A percentile compares a stretch with the other conserved stretches of the same genome.
These are phyloP conservation scores for Nitzschia inconspicua DNA, from an alignment of 108 stramenopile genomes.

Conservation along the genomic window DNA sequence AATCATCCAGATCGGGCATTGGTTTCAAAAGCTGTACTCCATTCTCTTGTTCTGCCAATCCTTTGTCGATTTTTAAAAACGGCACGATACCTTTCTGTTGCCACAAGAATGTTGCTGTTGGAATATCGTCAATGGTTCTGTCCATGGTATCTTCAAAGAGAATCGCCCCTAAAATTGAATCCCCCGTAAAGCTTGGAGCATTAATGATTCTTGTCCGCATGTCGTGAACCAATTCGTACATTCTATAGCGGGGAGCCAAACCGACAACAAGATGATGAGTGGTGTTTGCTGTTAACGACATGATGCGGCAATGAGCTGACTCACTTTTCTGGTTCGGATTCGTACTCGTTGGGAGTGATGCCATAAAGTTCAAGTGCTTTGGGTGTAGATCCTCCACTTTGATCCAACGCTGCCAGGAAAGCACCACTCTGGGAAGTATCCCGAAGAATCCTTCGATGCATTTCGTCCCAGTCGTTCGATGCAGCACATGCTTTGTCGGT, in stretches of 20 bases:
- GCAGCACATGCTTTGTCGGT: too few relatives aligned
- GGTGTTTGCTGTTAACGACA: neutral
- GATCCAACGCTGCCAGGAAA: constrained; percentile 83
- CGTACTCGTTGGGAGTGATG: constrained; percentile 24
- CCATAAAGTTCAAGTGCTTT: constrained; percentile 67
- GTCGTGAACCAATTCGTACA: constrained; percentile 73
- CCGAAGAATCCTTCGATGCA: too few relatives aligned
- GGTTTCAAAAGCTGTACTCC: constrained; percentile 86
- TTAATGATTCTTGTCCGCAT: constrained; percentile 79
- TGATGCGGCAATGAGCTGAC: neutral
- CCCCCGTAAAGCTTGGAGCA: constrained; percentile 58
- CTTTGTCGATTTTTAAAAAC: constrained; percentile 78
- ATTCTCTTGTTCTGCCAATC: constrained; percentile 46
- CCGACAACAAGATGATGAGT: constrained; percentile 15
- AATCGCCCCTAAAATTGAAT: constrained; percentile 68
- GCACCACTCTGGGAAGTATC: too few relatives aligned
- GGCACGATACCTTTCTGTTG: constrained; percentile 65
- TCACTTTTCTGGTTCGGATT: neutral
- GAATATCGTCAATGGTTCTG: constrained; percentile 54
- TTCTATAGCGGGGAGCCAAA: constrained; percentile 45
- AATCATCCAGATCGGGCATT: constrained; percentile 49
- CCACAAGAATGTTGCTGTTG: constrained; percentile 70
- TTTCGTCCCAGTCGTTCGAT: too few relatives aligned
- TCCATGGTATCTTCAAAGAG: constrained; percentile 86
- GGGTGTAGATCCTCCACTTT: constrained; percentile 76